Evolutionary conservation across 345 rosid genomes (phyloP).

Genomic region (Linum tenue): DNA sequence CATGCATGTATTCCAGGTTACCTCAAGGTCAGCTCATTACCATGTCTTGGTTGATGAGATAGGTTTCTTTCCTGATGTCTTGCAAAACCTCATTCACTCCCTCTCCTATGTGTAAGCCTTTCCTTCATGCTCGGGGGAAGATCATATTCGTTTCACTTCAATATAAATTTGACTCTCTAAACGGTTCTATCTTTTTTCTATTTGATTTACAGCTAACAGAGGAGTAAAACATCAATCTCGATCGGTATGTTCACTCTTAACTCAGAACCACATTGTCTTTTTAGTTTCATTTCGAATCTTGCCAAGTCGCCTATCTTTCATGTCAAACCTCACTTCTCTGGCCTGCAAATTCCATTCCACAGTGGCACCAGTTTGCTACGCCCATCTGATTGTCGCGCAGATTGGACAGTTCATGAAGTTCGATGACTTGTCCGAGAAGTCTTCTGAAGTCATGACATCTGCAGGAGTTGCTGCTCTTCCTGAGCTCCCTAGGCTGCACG

Average conservation of each 20-base stretch:
- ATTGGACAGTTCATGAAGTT: slow-evolving; percentile 64
- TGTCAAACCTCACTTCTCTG: not conserved
- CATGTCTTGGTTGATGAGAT: slow-evolving; percentile 75
- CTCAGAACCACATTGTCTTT: not conserved
- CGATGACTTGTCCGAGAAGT: slow-evolving; percentile 49
- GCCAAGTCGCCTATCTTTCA: not conserved
- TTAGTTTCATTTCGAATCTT: not conserved
- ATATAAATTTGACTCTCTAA: not conserved
- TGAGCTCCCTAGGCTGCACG: slow-evolving; percentile 63
- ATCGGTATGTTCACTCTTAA: slow-evolving; percentile 39
- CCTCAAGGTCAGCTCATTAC: slow-evolving; percentile 89
- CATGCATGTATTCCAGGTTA: slow-evolving; percentile 37
- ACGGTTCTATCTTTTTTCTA: not conserved
- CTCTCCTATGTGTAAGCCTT: slow-evolving; percentile 76
- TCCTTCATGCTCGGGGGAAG: not conserved
- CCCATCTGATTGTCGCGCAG: slow-evolving; percentile 83
- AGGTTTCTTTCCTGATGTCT: slow-evolving; percentile 59
- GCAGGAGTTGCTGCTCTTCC: slow-evolving; percentile 29
- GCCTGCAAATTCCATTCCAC: slow-evolving; percentile 11
- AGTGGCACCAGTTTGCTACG: slow-evolving; percentile 89
- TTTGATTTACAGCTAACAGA: slow-evolving; percentile 49
- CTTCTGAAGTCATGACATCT: slow-evolving; percentile 30
- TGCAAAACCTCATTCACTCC: slow-evolving; percentile 63
- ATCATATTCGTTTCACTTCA: slow-evolving; percentile 1
- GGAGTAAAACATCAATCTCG: slow-evolving; percentile 74